phyloP scores from a whole-genome alignment of 371 early-diverging fungal genomes.

The Lichtheimia ornata region DNA sequence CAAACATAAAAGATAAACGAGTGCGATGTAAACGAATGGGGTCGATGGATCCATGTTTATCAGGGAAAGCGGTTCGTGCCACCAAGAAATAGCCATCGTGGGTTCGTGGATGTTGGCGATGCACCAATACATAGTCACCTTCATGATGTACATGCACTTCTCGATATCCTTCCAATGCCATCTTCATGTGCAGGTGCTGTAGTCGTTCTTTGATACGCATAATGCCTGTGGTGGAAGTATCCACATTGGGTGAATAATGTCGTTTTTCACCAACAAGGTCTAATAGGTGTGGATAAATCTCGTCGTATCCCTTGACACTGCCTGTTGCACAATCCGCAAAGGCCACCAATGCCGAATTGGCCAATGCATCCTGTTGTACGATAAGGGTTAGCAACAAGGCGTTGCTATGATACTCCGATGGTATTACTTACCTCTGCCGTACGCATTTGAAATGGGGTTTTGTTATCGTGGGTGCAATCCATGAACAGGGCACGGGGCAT shows the following conservation, averaged over 20 bases:
- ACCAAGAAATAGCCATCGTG: constrained; percentile 91
- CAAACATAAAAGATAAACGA: constrained; percentile 49
- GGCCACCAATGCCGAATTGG: constrained; percentile 89
- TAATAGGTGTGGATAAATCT: constrained; percentile 81
- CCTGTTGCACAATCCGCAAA: constrained; percentile 92
- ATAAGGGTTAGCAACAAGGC: too few species aligned
- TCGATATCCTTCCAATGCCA: constrained; percentile 81
- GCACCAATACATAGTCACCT: constrained; percentile 86
- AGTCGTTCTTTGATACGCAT: constrained; percentile 74
- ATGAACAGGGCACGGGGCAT: constrained; percentile 93
- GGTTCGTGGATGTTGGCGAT: constrained; percentile 88
- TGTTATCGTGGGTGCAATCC: constrained; percentile 99
- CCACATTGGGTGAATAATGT: constrained; percentile 62
- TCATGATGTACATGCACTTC: constrained; percentile 96
- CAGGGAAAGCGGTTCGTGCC: constrained; percentile 83
- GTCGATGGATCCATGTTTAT: constrained; percentile 37
- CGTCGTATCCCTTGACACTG: constrained; percentile 96
- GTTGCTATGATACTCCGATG: too few species aligned
- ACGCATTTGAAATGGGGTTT: constrained; percentile 91
- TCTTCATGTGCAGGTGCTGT: constrained; percentile 73
- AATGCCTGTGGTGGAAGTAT: constrained; percentile 56
- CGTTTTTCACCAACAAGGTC: constrained; percentile 89
- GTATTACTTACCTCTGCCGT: constrained; percentile 47
- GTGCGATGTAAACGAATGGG: constrained; percentile 71
- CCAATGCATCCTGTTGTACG: constrained; percentile 71